Conservation (phyloP, 2,329 filamentous ascomycete genomes). For the Penicillium sp. region DNA sequence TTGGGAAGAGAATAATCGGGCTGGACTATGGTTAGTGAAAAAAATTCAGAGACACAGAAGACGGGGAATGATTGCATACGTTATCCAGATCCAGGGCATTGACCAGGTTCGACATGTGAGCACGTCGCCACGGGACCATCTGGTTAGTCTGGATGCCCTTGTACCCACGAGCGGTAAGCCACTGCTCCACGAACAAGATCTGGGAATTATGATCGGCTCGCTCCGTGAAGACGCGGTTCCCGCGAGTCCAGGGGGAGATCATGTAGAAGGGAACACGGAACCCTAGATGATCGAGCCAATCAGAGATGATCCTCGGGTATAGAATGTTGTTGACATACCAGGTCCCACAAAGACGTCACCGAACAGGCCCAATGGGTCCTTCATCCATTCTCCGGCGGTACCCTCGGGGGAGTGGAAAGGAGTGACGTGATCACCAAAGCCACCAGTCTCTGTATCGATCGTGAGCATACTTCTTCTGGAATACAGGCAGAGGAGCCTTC, state of each 20-base stretch:
- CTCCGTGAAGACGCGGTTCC: slow-evolving; percentile 57
- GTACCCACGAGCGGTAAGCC: slow-evolving; percentile 50
- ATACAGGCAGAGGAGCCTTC: not conserved
- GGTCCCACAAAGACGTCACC: slow-evolving; percentile 50
- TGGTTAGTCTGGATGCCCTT: slow-evolving; percentile 43
- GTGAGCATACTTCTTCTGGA: slow-evolving; percentile 4
- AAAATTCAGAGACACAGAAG: too few species aligned
- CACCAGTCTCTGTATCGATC: slow-evolving; percentile 50
- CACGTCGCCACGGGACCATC: slow-evolving; percentile 51
- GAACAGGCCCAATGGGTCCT: slow-evolving; percentile 48
- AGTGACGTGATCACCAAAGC: slow-evolving; percentile 58
- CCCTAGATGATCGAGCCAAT: slow-evolving; percentile 27
- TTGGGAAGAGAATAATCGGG: slow-evolving; percentile 54
- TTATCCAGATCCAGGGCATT: slow-evolving; percentile 51
- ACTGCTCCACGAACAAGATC: slow-evolving; percentile 57
- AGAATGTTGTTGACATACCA: slow-evolving; percentile 24
- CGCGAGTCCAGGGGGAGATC: slow-evolving; percentile 59
- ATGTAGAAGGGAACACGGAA: slow-evolving; percentile 59
- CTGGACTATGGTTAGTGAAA: slow-evolving; percentile 13
- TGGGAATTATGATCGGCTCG: slow-evolving; percentile 59
- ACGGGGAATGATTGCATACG: slow-evolving; percentile 19
- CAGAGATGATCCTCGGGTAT: not conserved
- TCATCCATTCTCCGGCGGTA: slow-evolving; percentile 56
- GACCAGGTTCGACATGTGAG: slow-evolving; percentile 53
- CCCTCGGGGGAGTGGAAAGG: slow-evolving; percentile 54